These are phyloP conservation scores for Wickerhamiella sergipiensis DNA, from an alignment of 805 yeast genomes.

Conservation along the genomic window DNA sequence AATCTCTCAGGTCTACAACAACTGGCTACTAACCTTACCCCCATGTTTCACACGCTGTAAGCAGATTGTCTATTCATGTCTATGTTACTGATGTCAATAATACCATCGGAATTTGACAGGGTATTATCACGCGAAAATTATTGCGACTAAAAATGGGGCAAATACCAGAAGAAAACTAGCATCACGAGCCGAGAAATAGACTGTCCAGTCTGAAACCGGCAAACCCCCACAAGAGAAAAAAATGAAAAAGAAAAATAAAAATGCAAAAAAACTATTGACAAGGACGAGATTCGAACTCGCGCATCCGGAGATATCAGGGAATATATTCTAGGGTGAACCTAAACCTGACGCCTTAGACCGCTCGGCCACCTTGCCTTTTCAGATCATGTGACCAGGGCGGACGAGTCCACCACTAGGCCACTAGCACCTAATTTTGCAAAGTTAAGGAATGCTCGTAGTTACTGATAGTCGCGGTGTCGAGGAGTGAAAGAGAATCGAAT, in stretches of 20 bases:
- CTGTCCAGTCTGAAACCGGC: too few species aligned
- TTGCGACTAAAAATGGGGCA: too few species aligned
- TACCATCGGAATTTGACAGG: too few species aligned
- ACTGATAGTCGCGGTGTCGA: too few species aligned
- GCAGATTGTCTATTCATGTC: too few species aligned
- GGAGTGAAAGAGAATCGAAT: too few species aligned
- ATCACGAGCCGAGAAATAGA: too few species aligned
- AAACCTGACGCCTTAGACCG: conserved; percentile 30
- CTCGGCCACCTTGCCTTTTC: conserved; percentile 23
- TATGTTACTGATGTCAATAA: too few species aligned
- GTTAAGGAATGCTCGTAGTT: not conserved
- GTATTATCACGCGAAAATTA: too few species aligned
- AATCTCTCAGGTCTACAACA: not conserved
- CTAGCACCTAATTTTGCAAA: not conserved
- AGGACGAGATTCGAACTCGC: conserved; percentile 30
- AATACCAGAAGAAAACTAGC: too few species aligned
- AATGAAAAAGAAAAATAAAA: not conserved
- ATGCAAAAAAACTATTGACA: conserved; percentile 22
- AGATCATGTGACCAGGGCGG: not conserved
- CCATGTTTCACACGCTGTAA: not conserved
- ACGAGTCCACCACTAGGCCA: not conserved
- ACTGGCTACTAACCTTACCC: not conserved
- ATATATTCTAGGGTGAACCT: conserved; percentile 20
- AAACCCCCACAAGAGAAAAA: too few species aligned
- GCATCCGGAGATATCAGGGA: conserved; percentile 29